Conservation (phyloP, 345 rosid genomes). For the Dovyalis caffra region DNA sequence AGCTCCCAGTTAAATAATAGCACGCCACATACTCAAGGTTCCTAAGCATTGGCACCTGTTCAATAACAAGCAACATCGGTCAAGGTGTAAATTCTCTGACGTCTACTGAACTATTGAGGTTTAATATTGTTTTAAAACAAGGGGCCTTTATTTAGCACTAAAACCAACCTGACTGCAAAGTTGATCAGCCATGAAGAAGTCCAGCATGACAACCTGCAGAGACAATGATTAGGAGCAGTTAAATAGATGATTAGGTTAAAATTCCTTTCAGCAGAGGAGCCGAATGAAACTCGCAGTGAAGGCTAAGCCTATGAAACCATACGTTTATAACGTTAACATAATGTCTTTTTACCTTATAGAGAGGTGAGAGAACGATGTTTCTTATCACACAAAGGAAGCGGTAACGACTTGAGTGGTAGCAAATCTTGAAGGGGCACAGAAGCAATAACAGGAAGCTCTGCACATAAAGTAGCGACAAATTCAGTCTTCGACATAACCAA, state of each 20-base stretch:
- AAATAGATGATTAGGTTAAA: neutral
- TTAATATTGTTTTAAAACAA: neutral
- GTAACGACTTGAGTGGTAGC: constrained; percentile 74
- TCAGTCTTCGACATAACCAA: neutral
- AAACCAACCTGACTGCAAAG: constrained; percentile 84
- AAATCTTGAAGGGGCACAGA: constrained; percentile 74
- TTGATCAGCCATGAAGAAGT: constrained; percentile 99
- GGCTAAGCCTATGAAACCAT: neutral
- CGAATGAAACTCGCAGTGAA: neutral
- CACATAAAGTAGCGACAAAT: constrained; percentile 7
- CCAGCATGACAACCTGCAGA: constrained; percentile 85
- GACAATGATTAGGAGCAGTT: neutral
- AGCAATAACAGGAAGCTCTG: constrained; percentile 62
- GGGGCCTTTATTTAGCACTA: neutral
- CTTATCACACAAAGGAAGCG: constrained; percentile 63
- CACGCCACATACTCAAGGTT: constrained; percentile 85
- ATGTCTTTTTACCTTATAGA: constrained; percentile 61
- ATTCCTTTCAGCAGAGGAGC: neutral
- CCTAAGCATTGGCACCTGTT: constrained; percentile 77
- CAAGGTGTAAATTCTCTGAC: neutral
- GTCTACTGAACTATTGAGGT: neutral
- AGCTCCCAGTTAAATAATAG: constrained; percentile 93
- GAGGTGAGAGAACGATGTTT: constrained; percentile 82
- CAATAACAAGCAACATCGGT: constrained; percentile 10
- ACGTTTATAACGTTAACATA: neutral